Base-by-base conservation (phyloP, 306 rosid species). In the Cucumis melo region DNA sequence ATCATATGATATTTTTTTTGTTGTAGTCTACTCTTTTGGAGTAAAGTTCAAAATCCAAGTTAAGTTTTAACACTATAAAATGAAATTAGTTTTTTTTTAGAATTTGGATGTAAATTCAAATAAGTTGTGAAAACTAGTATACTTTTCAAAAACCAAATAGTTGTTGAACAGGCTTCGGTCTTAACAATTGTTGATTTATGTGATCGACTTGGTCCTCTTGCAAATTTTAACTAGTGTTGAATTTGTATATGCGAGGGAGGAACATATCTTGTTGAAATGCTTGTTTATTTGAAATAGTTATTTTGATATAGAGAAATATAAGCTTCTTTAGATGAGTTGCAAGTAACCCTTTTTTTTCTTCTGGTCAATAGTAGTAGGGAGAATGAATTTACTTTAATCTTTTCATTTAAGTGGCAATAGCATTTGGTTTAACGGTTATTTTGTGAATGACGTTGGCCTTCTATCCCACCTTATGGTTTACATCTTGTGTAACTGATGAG, bases 261-360 rank as follows among this genome's bases (percentile, higher is more conserved):
- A 71, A 24, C 58, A 71, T 58, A 71, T 23, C 75, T 71, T 71
- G 58, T 71, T 36, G 38, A 46, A 46, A 70, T 70, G 75, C 41
- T 51, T 9, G 19, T 15, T 8, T 71, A 41, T 29, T 46, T 71
- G 36, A 29, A 71, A 15, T 21, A 46, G n/a, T 46, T 70, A 57
- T 46, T 50, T 42, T 67, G 9, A 41, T 39, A 10, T 20, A n/a
- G 24, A 19, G 53, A 67, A 67, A 4, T 41, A 39, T 19, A 17
- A 4, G 3, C 19, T 64, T 8, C 23, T 64, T 36, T 16, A 19
- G 36, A 8, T 8, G 48, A 64, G 15, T 64, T 24, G 48, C 7
- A 64, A 36, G 19, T 15, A 64, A 10, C 14, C 48, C 21, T 23
- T 32, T 32, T 62, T 32, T 20, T 42, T n/a, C 8, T 20, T 68